Evolutionary conservation across 495 filamentous ascomycete genomes (phyloP), one percentile per base, ranked within the genome.

Genomic region (Trichocladium antarcticum): DNA sequence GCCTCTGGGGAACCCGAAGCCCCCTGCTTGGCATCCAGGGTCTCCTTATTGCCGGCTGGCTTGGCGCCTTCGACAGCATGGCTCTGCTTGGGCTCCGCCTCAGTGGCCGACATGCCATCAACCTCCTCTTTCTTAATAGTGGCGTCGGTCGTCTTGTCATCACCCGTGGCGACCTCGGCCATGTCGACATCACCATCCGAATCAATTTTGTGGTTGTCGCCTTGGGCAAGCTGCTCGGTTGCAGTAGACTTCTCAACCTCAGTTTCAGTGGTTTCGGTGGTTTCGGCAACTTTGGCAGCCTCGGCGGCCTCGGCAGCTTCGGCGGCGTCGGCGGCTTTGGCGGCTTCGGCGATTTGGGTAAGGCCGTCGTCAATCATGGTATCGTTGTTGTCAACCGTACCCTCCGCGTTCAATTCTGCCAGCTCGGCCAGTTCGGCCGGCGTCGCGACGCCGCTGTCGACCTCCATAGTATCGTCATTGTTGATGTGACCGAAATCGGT

Each of bases 401-500:
- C 73, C 50, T 78, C 80, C 8, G 66, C 31, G 12, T 6, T 8
- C 24, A 27, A 27, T 27, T 27, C 4, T 3, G 3, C 24, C 4
- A 27, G 24, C 24, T 27, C 31, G 22, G 69, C 72, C 5, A 66
- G 65, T 61, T 77, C 56, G 15, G 63, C 61, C n/a, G 68, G 68
- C 10, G 69, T 65, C 37, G 74, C 67, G 55, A 69, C 73, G 9
- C 79, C 76, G 57, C 79, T 83, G 32, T 82, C 80, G 28, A 76
- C 65, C 10, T 83, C 83, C 55, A 61, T 62, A n/a, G 52, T 51
- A 17, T 62, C 61, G 9, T 79, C 82, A 45, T 86, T 84, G 2
- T 74, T 78, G 52, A 85, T 80, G 5, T 85, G 80, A 28, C 79
- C 72, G 64, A 80, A 89, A 56, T 85, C 75, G 45, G 87, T 84